Conservation (phyloP, 495 filamentous ascomycete species). For the Aspergillus carlsbadensis region DNA sequence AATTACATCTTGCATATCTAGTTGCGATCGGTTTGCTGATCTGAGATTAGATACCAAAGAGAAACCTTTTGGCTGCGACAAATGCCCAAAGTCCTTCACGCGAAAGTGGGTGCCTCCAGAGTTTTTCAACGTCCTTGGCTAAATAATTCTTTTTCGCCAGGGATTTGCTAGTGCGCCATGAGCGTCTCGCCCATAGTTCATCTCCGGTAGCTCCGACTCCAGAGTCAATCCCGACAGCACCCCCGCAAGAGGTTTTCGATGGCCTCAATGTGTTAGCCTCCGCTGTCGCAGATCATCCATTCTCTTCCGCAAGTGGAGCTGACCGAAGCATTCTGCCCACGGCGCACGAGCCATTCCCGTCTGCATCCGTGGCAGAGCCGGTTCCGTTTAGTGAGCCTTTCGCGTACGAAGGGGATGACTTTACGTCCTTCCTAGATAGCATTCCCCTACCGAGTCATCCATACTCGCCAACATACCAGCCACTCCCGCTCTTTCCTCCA, state of each 20-base stretch:
- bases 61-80: conserved; percentile 37
- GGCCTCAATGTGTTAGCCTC: conserved; percentile 37
- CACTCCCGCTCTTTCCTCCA: conserved; percentile 37
- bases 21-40: conserved; percentile 14
- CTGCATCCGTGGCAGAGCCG: conserved; percentile 15
- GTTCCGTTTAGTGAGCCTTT: conserved; percentile 32
- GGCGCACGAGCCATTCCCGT: conserved; percentile 13
- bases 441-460: conserved; percentile 41
- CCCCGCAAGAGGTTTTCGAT: conserved; percentile 24
- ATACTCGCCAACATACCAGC: conserved; percentile 41
- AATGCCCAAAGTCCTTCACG: conserved; percentile 43
- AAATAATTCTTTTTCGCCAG: conserved; percentile 16
- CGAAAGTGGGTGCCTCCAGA: conserved; percentile 35
- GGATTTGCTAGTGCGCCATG: conserved; percentile 39
- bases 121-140: neutral
- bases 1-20: neutral
- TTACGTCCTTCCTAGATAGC: conserved; percentile 43
- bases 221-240: conserved; percentile 19
- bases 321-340: conserved; percentile 1
- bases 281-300: conserved; percentile 28
- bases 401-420: conserved; percentile 36
- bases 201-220: conserved; percentile 17
- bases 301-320: neutral
- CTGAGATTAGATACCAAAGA: conserved; percentile 41
- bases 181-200: conserved; percentile 33